These are phyloP conservation scores for Suillus occidentalis DNA, from an alignment of 768 basidiomycete species.

Conservation along the genomic window DNA sequence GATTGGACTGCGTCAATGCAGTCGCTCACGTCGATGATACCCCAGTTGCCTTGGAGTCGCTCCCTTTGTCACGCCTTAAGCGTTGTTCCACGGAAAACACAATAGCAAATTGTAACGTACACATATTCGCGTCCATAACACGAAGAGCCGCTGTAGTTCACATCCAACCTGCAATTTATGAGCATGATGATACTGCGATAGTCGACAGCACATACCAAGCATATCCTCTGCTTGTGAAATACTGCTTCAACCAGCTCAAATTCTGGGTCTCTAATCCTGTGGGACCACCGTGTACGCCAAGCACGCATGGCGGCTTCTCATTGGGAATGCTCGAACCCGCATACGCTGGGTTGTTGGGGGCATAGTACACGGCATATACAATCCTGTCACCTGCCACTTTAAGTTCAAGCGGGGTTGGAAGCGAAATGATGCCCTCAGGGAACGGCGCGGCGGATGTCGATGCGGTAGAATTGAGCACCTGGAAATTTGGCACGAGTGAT, in stretches of 20 bases:
- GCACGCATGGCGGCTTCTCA: conserved; percentile 66
- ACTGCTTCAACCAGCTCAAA: conserved; percentile 55
- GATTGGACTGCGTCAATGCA: conserved; percentile 51
- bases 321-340: conserved; percentile 39
- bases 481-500: conserved; percentile 4
- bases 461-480: conserved; percentile 12
- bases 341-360: conserved; percentile 62
- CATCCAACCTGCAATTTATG: conserved; percentile 58
- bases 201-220: conserved; percentile 48
- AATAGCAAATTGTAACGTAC: conserved; percentile 21
- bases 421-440: conserved; percentile 23
- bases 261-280: conserved; percentile 47
- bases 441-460: not conserved
- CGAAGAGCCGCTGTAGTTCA: conserved; percentile 74
- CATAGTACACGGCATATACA: conserved; percentile 60
- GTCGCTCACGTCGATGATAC: conserved; percentile 67
- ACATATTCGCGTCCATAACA: conserved; percentile 71
- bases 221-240: conserved; percentile 67
- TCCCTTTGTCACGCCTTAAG: conserved; percentile 30
- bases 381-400: conserved; percentile 25
- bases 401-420: conserved; percentile 9
- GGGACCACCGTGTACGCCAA: conserved; percentile 71
- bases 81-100: not conserved
- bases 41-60: conserved; percentile 66
- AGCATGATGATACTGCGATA: not conserved